phyloP scores from a whole-genome alignment of 257 asterid species.

The Solanum stenotomum region DNA sequence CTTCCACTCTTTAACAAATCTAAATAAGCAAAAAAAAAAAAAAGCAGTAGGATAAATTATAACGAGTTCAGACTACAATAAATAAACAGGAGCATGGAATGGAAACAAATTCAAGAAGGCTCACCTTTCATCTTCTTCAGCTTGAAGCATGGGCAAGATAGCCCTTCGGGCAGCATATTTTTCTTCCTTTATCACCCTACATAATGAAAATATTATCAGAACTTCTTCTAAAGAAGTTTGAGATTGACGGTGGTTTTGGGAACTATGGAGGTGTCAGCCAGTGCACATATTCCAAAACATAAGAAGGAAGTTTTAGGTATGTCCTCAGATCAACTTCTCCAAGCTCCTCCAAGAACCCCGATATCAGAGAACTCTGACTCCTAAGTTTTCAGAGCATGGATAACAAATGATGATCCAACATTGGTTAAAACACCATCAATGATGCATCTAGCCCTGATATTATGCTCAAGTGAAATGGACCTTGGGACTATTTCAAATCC shows the following conservation, averaged over 20 bases:
- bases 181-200: slow-evolving; percentile 73
- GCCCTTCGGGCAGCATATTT: slow-evolving; percentile 75
- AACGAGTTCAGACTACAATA: neutral
- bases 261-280: neutral
- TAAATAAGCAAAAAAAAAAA: neutral
- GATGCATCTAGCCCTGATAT: neutral
- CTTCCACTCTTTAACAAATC: slow-evolving; percentile 75
- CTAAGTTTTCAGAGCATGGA: neutral
- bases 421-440: neutral
- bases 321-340: neutral
- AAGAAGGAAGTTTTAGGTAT: neutral
- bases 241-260: neutral
- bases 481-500: neutral
- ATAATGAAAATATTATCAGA: slow-evolving; percentile 1
- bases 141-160: slow-evolving; percentile 67
- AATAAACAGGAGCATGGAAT: neutral
- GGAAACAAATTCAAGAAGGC: neutral
- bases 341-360: neutral
- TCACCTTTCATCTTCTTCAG: slow-evolving; percentile 87
- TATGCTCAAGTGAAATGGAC: neutral
- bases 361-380: neutral
- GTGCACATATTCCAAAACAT: neutral
- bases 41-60: neutral
- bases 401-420: neutral
- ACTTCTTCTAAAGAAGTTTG: neutral